Percentiles rank a stretch among this genome's conserved stretches.
Evolutionary conservation across 2,329 filamentous ascomycete species (phyloP).

Genomic region (Aspergillus arachidicola): DNA sequence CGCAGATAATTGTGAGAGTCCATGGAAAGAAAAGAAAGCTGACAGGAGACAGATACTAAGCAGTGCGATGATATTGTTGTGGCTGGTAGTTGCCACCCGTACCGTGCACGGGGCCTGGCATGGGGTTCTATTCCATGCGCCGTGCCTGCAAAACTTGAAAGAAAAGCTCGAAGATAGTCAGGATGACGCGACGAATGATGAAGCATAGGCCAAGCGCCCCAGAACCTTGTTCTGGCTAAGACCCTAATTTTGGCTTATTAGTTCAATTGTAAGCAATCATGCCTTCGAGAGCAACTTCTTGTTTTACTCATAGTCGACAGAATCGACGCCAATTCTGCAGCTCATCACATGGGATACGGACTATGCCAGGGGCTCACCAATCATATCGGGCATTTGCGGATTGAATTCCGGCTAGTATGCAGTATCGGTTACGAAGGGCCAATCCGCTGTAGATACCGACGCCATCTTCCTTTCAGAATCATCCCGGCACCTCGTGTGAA

Average conservation of each 20-base stretch:
- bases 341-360: not conserved
- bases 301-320: not conserved
- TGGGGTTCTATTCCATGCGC: slow-evolving; percentile 53
- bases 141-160: slow-evolving; percentile 47
- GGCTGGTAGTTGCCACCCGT: slow-evolving; percentile 51
- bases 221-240: not conserved
- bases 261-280: not conserved
- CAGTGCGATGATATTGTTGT: slow-evolving; percentile 51
- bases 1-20: not conserved
- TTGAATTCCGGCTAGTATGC: not conserved
- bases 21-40: not conserved
- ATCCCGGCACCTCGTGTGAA: not conserved
- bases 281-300: not conserved
- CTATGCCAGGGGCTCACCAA: slow-evolving; percentile 1
- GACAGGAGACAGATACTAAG: slow-evolving; percentile 44
- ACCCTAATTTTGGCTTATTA: not conserved
- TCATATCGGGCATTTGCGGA: not conserved
- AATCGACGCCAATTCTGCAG: not conserved
- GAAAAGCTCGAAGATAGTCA: slow-evolving; percentile 21
- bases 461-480: not conserved
- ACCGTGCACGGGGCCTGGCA: slow-evolving; percentile 49
- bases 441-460: not conserved
- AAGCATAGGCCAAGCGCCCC: not conserved
- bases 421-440: not conserved
- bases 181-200: not conserved